A percentile compares a stretch with the other conserved stretches of the same genome.
Conservation (phyloP, 1,284 basidiomycete species). For the Tylopilus sp. region DNA sequence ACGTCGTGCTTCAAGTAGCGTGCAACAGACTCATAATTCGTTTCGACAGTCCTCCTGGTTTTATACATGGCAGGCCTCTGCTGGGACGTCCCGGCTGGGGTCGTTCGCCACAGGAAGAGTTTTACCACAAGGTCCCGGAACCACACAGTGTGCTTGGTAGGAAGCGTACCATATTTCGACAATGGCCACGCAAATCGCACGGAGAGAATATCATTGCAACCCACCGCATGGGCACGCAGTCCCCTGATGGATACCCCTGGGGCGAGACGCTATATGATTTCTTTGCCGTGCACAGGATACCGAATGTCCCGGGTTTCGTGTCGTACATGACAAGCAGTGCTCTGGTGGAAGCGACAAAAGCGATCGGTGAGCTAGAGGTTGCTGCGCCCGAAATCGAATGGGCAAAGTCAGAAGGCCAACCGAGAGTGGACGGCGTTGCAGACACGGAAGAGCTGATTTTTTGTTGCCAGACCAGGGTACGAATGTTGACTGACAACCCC, state of each 20-base stretch:
- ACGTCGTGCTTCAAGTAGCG: neutral
- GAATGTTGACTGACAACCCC: neutral
- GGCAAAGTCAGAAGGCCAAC: conserved; percentile 51
- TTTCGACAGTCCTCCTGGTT: neutral
- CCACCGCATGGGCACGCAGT: conserved; percentile 32
- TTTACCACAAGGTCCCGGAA: conserved; percentile 23
- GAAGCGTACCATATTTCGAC: conserved; percentile 28
- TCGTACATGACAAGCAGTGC: conserved; percentile 51
- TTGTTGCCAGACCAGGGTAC: conserved; percentile 20
- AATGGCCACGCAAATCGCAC: conserved; percentile 35
- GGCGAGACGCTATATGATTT: conserved; percentile 58
- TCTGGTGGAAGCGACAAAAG: conserved; percentile 47
- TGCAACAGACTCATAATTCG: too few relatives aligned
- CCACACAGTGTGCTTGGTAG: neutral
- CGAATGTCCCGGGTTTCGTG: conserved; percentile 29
- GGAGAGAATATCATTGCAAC: conserved; percentile 8
- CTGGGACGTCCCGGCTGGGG: conserved; percentile 11
- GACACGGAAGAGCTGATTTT: conserved; percentile 41
- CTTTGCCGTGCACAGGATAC: conserved; percentile 44
- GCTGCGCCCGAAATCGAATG: conserved; percentile 48
- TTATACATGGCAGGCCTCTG: neutral
- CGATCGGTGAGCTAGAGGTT: conserved; percentile 45
- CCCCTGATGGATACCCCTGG: conserved; percentile 53
- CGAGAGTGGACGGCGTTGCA: conserved; percentile 42
- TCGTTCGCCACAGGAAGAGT: conserved; percentile 6